phyloP scores from a whole-genome alignment of 495 filamentous ascomycete species.

The Cladorrhinum samala region DNA sequence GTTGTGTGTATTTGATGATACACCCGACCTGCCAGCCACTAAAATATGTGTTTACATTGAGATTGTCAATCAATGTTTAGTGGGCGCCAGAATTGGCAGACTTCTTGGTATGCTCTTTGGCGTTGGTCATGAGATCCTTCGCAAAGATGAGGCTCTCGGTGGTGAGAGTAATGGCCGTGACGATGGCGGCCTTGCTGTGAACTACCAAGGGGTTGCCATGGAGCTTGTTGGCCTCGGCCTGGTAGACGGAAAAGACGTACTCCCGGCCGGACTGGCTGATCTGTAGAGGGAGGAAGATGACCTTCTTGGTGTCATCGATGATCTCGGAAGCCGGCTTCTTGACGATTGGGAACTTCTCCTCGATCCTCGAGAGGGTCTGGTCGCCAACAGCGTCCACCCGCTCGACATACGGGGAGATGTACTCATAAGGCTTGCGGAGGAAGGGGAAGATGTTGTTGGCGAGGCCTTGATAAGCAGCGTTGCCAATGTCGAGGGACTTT shows the following conservation, averaged over 20 bases:
- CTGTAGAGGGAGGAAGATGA: conserved; percentile 37
- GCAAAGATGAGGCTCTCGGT: background rate
- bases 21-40: conserved; percentile 6
- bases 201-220: background rate
- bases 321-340: conserved; percentile 82
- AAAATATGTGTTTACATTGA: background rate
- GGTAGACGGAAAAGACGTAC: background rate
- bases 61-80: background rate
- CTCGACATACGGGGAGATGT: conserved; percentile 73
- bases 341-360: conserved; percentile 74
- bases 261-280: background rate
- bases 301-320: conserved; percentile 55
- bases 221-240: background rate
- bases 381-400: conserved; percentile 78
- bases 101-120: conserved; percentile 1
- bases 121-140: background rate
- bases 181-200: background rate
- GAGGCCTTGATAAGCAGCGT: conserved; percentile 55
- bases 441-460: conserved; percentile 72
- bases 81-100: background rate
- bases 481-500: conserved; percentile 66
- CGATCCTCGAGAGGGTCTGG: conserved; percentile 64
- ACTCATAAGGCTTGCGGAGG: conserved; percentile 66
- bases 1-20: background rate
- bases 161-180: background rate